These are phyloP conservation scores for Capsicum rhomboideum DNA, from an alignment of 257 asterid genomes.

Conservation along the genomic window DNA sequence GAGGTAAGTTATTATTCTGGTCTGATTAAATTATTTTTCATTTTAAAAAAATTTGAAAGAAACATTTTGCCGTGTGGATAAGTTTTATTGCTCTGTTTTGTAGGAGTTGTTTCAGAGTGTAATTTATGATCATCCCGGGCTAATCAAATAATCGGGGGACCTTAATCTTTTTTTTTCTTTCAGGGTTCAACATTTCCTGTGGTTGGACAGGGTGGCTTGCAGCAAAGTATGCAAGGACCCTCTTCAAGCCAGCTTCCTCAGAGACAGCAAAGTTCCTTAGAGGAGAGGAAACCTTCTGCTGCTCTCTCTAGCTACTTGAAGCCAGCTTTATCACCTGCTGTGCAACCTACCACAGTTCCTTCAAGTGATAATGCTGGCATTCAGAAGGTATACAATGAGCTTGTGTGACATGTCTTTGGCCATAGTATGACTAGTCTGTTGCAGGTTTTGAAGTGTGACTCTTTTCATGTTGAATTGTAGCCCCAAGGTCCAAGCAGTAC, in stretches of 20 bases:
- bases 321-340: constrained; percentile 46
- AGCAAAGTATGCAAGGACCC: constrained; percentile 41
- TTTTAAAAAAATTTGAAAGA: neutral
- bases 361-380: constrained; percentile 43
- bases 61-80: neutral
- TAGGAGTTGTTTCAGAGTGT: neutral
- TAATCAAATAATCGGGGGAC: neutral
- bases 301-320: constrained; percentile 44
- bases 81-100: neutral
- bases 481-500: constrained; percentile 41
- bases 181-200: constrained; percentile 38
- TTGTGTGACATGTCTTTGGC: neutral
- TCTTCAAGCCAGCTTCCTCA: constrained; percentile 48
- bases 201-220: constrained; percentile 46
- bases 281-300: constrained; percentile 59
- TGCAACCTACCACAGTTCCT: constrained; percentile 36
- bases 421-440: neutral
- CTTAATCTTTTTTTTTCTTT: neutral
- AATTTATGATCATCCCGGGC: neutral
- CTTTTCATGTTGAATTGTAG: constrained; percentile 32
- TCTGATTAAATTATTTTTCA: neutral
- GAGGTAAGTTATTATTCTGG: constrained; percentile 37
- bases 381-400: constrained; percentile 60
- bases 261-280: constrained; percentile 48
- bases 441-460: constrained; percentile 1